phyloP scores from a whole-genome alignment of 768 basidiomycete genomes.

The Mycena haematopus region DNA sequence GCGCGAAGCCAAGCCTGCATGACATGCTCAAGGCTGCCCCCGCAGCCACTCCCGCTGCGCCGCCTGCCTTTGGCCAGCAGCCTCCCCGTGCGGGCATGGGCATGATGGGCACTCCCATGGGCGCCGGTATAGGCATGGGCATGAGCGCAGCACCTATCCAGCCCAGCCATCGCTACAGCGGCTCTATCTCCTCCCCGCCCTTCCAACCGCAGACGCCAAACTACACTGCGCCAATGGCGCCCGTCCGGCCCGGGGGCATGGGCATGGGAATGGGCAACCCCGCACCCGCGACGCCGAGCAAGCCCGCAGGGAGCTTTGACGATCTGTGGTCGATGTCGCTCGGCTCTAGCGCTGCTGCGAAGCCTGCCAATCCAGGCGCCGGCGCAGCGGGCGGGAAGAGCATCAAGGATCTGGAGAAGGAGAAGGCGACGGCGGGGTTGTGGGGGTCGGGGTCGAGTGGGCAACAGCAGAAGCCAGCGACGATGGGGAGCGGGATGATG shows the following conservation, averaged over 20 bases:
- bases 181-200: constrained; percentile 36
- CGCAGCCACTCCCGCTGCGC: constrained; percentile 34
- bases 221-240: constrained; percentile 45
- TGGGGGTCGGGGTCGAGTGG: constrained; percentile 66
- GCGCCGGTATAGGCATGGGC: constrained; percentile 26
- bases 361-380: constrained; percentile 44
- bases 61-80: constrained; percentile 28
- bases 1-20: too few relatives aligned
- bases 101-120: constrained; percentile 28
- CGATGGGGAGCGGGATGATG: constrained; percentile 28
- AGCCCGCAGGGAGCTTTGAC: constrained; percentile 73
- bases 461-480: constrained; percentile 13
- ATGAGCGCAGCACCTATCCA: constrained; percentile 43
- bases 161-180: constrained; percentile 20
- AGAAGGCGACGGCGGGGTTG: constrained; percentile 80
- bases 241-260: constrained; percentile 3
- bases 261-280: constrained; percentile 9
- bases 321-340: constrained; percentile 90
- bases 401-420: constrained; percentile 88
- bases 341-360: constrained; percentile 46
- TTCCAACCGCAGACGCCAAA: constrained; percentile 35
- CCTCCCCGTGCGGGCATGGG: constrained; percentile 29
- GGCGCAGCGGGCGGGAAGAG: constrained; percentile 60
- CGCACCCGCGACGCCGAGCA: constrained; percentile 40
- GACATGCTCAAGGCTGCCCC: constrained; percentile 56